Evolutionary conservation across 768 basidiomycete species (phyloP).

Genomic region (Boletellus ananas): DNA sequence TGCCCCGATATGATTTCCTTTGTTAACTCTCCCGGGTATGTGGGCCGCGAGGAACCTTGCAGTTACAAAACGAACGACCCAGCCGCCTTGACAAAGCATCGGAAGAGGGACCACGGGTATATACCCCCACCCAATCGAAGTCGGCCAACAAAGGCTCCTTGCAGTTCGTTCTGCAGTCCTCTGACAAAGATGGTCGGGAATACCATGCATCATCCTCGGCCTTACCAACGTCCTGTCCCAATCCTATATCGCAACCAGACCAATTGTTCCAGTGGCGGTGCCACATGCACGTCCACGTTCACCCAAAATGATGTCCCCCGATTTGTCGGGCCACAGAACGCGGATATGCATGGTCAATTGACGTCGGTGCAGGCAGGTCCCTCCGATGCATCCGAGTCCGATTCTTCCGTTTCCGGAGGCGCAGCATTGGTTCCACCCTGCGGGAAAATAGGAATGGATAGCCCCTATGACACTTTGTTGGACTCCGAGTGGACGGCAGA

Average conservation of each 20-base stretch:
- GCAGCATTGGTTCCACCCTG: neutral
- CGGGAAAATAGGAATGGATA: neutral
- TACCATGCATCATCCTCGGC: neutral
- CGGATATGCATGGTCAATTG: neutral
- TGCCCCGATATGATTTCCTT: slow-evolving; percentile 6
- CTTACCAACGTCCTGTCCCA: neutral
- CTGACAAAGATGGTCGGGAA: neutral
- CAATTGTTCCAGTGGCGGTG: neutral
- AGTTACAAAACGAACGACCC: slow-evolving; percentile 24
- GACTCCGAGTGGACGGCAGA: slow-evolving; percentile 8
- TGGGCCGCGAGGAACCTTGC: slow-evolving; percentile 3
- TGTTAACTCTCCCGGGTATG: neutral
- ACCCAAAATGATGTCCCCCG: neutral
- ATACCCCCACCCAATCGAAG: slow-evolving; percentile 9
- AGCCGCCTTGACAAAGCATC: slow-evolving; percentile 23
- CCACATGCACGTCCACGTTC: neutral
- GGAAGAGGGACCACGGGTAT: slow-evolving; percentile 20
- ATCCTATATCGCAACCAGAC: neutral
- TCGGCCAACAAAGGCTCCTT: neutral
- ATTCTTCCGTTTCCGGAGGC: neutral
- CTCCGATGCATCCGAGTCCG: neutral
- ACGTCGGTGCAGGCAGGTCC: neutral
- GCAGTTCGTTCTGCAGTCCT: neutral
- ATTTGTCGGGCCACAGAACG: neutral
- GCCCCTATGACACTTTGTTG: neutral